Evolutionary conservation across 176 grass and related monocot species (phyloP).

Genomic region (Avena insularis): DNA sequence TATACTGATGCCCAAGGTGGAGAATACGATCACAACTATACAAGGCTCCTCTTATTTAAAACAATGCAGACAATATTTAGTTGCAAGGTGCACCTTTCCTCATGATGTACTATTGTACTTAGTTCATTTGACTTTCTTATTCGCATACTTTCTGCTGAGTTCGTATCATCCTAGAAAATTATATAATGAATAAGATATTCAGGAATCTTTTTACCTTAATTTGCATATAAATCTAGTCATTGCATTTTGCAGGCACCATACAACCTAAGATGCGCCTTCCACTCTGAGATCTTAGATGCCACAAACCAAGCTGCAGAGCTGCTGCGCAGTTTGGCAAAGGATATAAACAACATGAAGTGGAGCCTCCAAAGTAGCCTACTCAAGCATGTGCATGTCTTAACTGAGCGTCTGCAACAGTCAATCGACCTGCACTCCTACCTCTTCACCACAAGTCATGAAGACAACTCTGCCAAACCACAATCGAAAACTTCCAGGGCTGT

Average conservation of each 20-base stretch:
- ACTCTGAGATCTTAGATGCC: conserved; percentile 73
- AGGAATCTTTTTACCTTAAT: conserved; percentile 25
- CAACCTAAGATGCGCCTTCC: conserved; percentile 77
- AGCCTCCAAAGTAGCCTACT: conserved; percentile 64
- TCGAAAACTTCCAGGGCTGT: conserved; percentile 45
- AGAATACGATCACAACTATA: not conserved
- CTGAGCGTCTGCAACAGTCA: conserved; percentile 70
- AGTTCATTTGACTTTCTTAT: conserved; percentile 9
- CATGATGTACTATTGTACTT: conserved; percentile 5
- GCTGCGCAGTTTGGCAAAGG: conserved; percentile 62
- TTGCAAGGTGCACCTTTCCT: not conserved
- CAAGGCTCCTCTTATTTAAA: not conserved
- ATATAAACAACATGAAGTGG: conserved; percentile 81
- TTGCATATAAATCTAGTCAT: conserved; percentile 30
- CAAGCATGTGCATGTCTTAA: conserved; percentile 73
- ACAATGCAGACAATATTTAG: not conserved
- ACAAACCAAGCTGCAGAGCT: conserved; percentile 77
- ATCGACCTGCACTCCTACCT: conserved; percentile 80
- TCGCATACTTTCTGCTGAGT: conserved; percentile 16
- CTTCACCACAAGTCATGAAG: conserved; percentile 55
- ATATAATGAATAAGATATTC: not conserved
- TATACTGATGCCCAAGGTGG: not conserved
- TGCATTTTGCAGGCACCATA: conserved; percentile 67
- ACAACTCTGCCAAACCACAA: conserved; percentile 42
- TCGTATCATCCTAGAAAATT: not conserved